phyloP scores from a whole-genome alignment of 1,284 basidiomycete species.

The Hymenochaete sp. region DNA sequence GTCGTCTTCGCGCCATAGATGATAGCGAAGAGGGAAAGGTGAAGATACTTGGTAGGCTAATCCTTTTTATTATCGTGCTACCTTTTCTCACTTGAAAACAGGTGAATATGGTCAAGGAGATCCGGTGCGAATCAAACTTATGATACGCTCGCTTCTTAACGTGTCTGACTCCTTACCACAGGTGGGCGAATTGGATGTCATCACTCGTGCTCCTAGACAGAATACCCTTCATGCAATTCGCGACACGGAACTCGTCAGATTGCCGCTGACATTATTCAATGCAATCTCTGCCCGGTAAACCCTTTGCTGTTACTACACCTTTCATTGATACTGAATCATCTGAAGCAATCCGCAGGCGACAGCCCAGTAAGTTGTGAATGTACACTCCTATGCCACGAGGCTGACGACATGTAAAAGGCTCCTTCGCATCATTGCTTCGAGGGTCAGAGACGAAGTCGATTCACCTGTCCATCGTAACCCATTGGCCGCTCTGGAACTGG shows the following conservation, averaged over 20 bases:
- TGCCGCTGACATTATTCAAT: constrained; percentile 97
- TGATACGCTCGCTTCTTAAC: background rate
- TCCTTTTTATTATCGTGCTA: background rate
- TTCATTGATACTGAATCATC: constrained; percentile 6
- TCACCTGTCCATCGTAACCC: constrained; percentile 39
- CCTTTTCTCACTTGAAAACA: constrained; percentile 38
- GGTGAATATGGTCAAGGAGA: constrained; percentile 96
- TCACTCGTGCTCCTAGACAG: constrained; percentile 81
- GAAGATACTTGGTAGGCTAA: constrained; percentile 69
- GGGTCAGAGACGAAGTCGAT: constrained; percentile 80
- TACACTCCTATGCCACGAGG: background rate
- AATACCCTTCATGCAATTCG: constrained; percentile 96
- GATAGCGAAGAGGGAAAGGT: constrained; percentile 67
- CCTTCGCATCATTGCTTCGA: constrained; percentile 85
- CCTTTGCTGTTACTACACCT: constrained; percentile 1
- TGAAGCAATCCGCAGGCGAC: constrained; percentile 91
- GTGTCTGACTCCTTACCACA: background rate
- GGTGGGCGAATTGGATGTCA: constrained; percentile 90
- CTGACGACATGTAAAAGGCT: constrained; percentile 39
- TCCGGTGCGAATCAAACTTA: constrained; percentile 30
- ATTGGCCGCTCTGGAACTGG: constrained; percentile 42
- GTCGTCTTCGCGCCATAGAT: constrained; percentile 79
- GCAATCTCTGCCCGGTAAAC: constrained; percentile 77
- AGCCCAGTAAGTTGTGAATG: constrained; percentile 58
- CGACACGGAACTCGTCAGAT: constrained; percentile 95